Conservation (phyloP, 148 eudicot genomes). For the Fagopyrum tataricum region DNA sequence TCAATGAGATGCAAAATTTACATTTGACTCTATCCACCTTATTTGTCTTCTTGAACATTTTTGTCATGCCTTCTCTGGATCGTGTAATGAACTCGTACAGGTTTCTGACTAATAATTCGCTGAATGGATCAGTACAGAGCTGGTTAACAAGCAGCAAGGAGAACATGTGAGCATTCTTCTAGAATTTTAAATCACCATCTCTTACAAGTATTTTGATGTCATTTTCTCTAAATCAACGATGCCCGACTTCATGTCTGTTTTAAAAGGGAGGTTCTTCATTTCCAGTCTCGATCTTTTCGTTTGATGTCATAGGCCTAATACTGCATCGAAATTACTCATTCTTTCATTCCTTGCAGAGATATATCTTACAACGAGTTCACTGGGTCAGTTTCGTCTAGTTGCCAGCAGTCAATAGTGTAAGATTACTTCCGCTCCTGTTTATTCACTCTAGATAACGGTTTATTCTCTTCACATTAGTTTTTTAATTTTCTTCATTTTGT, state of each 20-base stretch:
- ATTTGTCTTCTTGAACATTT: not conserved
- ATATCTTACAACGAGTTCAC: slow-evolving; percentile 51
- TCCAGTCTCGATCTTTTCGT: too few species aligned
- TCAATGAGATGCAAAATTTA: not conserved
- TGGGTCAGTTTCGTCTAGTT: slow-evolving; percentile 14
- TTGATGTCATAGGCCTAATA: too few species aligned
- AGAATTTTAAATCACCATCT: not conserved
- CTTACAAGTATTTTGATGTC: not conserved
- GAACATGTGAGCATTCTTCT: slow-evolving; percentile 22
- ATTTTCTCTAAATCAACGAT: not conserved
- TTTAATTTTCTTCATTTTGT: too few species aligned
- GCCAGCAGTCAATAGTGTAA: slow-evolving; percentile 35
- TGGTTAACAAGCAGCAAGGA: slow-evolving; percentile 23
- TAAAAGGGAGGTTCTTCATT: not conserved
- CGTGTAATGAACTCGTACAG: slow-evolving; percentile 19
- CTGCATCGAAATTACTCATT: not conserved
- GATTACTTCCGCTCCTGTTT: slow-evolving; percentile 10
- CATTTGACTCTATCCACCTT: not conserved
- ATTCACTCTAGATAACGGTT: not conserved
- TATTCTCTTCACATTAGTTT: not conserved
- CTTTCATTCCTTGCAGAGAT: slow-evolving; percentile 34
- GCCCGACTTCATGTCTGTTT: not conserved
- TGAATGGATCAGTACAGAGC: slow-evolving; percentile 34
- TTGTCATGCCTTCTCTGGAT: not conserved
- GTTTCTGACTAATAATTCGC: slow-evolving; percentile 36